Evolutionary conservation across 2,329 filamentous ascomycete species (phyloP).

Genomic region (Aspergillus sp.): DNA sequence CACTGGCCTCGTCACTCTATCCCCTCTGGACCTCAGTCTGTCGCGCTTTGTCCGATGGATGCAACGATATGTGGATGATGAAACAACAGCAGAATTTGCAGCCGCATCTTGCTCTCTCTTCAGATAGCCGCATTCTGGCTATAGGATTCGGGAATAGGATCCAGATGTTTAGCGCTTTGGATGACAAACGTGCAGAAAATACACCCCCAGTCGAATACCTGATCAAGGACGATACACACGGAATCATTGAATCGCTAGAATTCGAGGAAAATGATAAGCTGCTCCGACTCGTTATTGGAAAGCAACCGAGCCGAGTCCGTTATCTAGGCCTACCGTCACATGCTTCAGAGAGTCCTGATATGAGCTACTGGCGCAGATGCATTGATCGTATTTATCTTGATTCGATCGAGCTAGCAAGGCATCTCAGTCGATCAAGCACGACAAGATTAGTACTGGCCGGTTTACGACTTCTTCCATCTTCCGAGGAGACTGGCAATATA

Average conservation of each 20-base stretch:
- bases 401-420: background rate
- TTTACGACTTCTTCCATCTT: background rate
- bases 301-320: background rate
- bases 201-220: background rate
- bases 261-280: background rate
- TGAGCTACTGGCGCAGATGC: background rate
- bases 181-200: background rate
- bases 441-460: background rate
- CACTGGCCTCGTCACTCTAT: background rate
- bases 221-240: background rate
- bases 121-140: background rate
- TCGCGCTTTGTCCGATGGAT: background rate
- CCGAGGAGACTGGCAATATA: background rate
- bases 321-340: background rate
- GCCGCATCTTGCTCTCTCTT: background rate
- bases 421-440: background rate
- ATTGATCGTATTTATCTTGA: background rate
- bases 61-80: no score
- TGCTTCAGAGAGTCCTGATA: background rate
- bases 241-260: background rate
- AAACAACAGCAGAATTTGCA: background rate
- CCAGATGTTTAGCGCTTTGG: background rate
- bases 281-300: background rate
- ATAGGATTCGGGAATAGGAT: background rate
- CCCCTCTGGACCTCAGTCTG: background rate